These are phyloP conservation scores for Favolaschia claudopus DNA, from an alignment of 768 basidiomycete species.

Conservation along the genomic window DNA sequence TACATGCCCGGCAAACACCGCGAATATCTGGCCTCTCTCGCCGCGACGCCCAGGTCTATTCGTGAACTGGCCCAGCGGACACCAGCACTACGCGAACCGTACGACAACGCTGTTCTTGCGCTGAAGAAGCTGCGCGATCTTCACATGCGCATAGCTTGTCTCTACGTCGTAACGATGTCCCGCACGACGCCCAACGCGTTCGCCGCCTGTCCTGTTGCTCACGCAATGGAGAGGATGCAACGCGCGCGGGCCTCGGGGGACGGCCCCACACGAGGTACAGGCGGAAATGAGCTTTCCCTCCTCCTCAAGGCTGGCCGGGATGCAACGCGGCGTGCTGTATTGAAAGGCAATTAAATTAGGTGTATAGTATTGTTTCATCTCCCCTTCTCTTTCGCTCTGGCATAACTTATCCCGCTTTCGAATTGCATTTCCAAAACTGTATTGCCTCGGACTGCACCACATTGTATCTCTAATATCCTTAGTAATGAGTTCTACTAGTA, in stretches of 20 bases:
- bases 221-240: conserved; percentile 60
- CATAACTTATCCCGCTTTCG: neutral
- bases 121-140: conserved; percentile 85
- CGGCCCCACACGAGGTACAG: conserved; percentile 81
- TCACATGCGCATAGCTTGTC: conserved; percentile 89
- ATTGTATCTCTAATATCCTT: neutral
- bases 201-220: conserved; percentile 59
- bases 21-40: conserved; percentile 78
- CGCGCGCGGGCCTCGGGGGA: conserved; percentile 46
- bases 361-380: neutral
- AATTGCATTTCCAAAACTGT: conserved; percentile 5
- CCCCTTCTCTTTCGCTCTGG: no score
- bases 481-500: conserved; percentile 2
- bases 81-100: conserved; percentile 71
- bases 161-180: conserved; percentile 90
- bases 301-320: conserved; percentile 92
- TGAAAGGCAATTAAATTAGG: conserved; percentile 47
- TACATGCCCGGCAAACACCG: conserved; percentile 97
- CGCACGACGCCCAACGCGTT: conserved; percentile 57
- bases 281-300: conserved; percentile 83
- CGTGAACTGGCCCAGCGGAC: conserved; percentile 66
- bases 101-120: conserved; percentile 79
- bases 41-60: conserved; percentile 63
- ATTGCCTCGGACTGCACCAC: conserved; percentile 14
- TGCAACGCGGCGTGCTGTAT: conserved; percentile 73